Evolutionary conservation across 768 basidiomycete species (phyloP).

Genomic region (Podaxis sp.): DNA sequence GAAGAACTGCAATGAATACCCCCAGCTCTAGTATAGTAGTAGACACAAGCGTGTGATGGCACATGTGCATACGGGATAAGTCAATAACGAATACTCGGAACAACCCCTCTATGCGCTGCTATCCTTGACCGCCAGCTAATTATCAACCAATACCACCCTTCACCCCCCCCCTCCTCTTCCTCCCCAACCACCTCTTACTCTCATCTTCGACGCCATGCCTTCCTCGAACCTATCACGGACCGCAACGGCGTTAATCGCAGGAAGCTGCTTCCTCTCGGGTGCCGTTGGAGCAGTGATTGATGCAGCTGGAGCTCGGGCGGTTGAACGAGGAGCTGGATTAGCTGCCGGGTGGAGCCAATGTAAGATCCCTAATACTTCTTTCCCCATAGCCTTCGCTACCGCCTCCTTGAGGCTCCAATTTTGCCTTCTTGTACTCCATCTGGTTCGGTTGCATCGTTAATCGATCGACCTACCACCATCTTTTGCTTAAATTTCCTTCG

Average conservation of each 20-base stretch:
- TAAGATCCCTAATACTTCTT: not conserved
- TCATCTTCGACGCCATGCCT: not conserved
- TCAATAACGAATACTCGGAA: not conserved
- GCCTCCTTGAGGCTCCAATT: not conserved
- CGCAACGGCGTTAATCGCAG: not conserved
- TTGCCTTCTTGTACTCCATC: not conserved
- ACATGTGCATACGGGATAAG: not conserved
- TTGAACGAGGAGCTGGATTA: not conserved
- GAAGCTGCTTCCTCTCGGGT: not conserved
- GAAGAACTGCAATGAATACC: not conserved
- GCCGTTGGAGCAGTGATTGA: constrained; percentile 8
- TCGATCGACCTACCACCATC: not conserved
- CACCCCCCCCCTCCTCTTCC: not conserved
- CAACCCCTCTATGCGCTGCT: not conserved
- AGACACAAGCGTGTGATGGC: not conserved
- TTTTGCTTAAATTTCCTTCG: not conserved
- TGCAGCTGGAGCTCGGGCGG: not conserved
- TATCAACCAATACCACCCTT: not conserved
- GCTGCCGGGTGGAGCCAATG: constrained; percentile 11
- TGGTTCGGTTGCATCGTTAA: not conserved
- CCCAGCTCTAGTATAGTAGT: not conserved
- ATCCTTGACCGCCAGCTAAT: not conserved
- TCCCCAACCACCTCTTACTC: not conserved
- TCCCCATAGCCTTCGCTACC: not conserved
- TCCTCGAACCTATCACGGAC: not conserved